Evolutionary conservation across 768 basidiomycete species (phyloP).

Genomic region (Podaxis sp.): DNA sequence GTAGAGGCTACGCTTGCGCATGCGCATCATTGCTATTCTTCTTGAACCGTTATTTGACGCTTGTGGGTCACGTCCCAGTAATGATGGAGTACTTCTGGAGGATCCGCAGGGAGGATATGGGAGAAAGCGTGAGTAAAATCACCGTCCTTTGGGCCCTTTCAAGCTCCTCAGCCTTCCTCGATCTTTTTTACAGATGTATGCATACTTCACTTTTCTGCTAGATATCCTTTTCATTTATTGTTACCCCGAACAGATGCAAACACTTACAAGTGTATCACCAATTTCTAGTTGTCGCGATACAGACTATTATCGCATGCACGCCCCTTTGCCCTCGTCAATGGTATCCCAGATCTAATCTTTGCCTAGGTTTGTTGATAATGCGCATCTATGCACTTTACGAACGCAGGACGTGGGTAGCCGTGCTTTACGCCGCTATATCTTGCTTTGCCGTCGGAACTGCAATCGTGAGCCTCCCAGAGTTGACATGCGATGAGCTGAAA

Average conservation of each 20-base stretch:
- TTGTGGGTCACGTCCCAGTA: slow-evolving; percentile 39
- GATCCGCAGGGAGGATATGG: slow-evolving; percentile 1
- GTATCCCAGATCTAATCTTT: background rate
- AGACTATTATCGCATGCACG: slow-evolving; percentile 35
- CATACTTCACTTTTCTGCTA: background rate
- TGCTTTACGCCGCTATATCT: slow-evolving; percentile 24
- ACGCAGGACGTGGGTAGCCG: slow-evolving; percentile 27
- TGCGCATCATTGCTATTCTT: slow-evolving; percentile 39
- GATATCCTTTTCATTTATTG: background rate
- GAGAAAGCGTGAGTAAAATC: background rate
- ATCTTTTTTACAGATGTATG: background rate
- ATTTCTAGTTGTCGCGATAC: slow-evolving; percentile 32
- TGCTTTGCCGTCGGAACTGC: slow-evolving; percentile 19
- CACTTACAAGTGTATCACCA: slow-evolving; percentile 34
- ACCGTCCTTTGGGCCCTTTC: background rate
- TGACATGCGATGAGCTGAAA: background rate
- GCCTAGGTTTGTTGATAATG: slow-evolving; percentile 34
- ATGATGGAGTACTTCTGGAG: slow-evolving; percentile 34
- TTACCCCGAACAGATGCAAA: slow-evolving; percentile 28
- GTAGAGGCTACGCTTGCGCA: slow-evolving; percentile 15
- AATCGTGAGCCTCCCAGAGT: slow-evolving; percentile 16
- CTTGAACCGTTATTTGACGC: slow-evolving; percentile 40
- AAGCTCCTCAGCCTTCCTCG: background rate
- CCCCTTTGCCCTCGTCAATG: background rate
- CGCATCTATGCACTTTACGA: slow-evolving; percentile 44